These are phyloP conservation scores for Lactarius indigo DNA, from an alignment of 768 basidiomycete genomes.

Conservation along the genomic window DNA sequence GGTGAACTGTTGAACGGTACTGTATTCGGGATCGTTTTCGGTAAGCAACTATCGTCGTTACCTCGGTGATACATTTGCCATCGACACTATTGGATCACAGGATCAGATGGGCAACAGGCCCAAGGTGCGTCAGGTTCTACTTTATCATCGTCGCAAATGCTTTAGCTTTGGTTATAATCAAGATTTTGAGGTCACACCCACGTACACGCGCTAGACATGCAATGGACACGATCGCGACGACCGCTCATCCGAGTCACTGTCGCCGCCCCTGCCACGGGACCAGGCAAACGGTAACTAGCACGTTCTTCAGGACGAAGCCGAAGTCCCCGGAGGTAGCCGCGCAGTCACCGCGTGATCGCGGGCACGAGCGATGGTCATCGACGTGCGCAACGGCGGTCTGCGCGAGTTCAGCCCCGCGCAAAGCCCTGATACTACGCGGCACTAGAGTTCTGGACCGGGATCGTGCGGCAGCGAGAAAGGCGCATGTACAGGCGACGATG, in stretches of 20 bases:
- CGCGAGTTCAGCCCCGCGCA: slow-evolving; percentile 44
- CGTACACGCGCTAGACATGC: slow-evolving; percentile 6
- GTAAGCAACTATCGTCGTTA: no score
- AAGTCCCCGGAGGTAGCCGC: neutral
- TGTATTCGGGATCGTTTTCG: no score
- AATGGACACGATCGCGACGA: slow-evolving; percentile 9
- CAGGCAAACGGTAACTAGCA: neutral
- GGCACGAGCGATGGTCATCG: slow-evolving; percentile 45
- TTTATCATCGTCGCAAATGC: no score
- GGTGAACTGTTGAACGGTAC: no score
- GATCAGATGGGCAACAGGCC: no score
- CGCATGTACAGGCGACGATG: slow-evolving; percentile 16
- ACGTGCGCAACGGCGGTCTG: slow-evolving; percentile 54
- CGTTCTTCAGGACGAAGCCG: neutral
- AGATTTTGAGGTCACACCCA: slow-evolving; percentile 19
- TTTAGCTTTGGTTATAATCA: no score
- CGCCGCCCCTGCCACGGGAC: neutral
- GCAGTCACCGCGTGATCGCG: neutral
- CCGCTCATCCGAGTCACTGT: neutral
- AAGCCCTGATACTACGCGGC: slow-evolving; percentile 19
- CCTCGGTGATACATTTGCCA: no score
- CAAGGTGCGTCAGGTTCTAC: no score
- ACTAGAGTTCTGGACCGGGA: slow-evolving; percentile 13
- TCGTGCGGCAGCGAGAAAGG: neutral
- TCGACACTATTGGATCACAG: no score